A percentile compares a stretch with the other conserved stretches of the same genome.
phyloP scores from a whole-genome alignment of 163 green algal species.

The Scenedesmus sp. region DNA sequence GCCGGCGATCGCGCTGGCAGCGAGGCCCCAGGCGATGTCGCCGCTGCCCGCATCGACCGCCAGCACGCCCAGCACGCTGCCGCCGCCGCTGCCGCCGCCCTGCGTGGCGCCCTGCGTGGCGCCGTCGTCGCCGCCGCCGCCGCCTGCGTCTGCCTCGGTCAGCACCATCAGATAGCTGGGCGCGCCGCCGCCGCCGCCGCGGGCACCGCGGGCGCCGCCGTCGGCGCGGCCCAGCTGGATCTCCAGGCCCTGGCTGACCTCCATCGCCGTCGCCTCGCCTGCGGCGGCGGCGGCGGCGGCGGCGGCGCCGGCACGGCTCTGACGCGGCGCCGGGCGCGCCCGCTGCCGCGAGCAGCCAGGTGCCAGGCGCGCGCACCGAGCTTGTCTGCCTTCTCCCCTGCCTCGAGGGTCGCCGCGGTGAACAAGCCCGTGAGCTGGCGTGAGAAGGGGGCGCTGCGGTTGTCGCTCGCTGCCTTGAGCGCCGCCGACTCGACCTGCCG shows the following conservation, averaged over 20 bases:
- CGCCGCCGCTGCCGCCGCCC: not conserved
- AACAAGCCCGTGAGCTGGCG: conserved; percentile 85
- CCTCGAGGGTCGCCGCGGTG: conserved; percentile 90
- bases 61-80: conserved; percentile 71
- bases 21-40: conserved; percentile 72
- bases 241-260: conserved; percentile 46
- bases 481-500: conserved; percentile 86
- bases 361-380: conserved; percentile 10
- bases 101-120: not conserved
- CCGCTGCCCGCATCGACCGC: conserved; percentile 85
- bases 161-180: conserved; percentile 55
- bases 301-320: too few relatives aligned
- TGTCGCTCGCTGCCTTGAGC: conserved; percentile 78
- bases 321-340: too few relatives aligned
- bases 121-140: not conserved
- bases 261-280: conserved; percentile 50
- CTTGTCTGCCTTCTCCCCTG: conserved; percentile 50
- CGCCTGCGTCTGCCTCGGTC: conserved; percentile 51
- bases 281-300: not conserved
- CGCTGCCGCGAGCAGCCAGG: not conserved
- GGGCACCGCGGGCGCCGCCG: too few relatives aligned
- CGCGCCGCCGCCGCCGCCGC: not conserved
- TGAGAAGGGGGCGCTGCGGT: conserved; percentile 74
- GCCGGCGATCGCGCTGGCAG: not conserved
- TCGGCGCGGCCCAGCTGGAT: not conserved